These are phyloP conservation scores for Lithospermum erythrorhizon DNA, from an alignment of 257 asterid genomes.

Conservation along the genomic window DNA sequence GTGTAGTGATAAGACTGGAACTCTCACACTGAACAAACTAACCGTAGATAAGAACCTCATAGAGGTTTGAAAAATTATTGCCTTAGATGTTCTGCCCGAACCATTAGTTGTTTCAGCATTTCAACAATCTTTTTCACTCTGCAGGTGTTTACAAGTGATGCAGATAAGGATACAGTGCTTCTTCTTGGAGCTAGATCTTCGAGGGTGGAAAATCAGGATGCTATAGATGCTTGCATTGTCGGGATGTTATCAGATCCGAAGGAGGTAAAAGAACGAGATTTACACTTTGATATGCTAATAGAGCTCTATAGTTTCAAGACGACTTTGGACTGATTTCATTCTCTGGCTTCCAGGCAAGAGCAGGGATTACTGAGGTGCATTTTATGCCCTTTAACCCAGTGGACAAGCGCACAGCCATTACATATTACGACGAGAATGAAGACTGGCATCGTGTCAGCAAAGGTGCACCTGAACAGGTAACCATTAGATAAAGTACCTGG, in stretches of 20 bases:
- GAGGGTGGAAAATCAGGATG: slow-evolving; percentile 86
- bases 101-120: too few relatives aligned
- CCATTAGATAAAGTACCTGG: slow-evolving; percentile 4
- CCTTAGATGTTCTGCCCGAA: background rate
- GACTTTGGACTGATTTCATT: too few relatives aligned
- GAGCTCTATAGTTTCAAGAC: background rate
- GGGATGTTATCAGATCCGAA: slow-evolving; percentile 93
- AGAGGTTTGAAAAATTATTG: slow-evolving; percentile 29
- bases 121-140: background rate
- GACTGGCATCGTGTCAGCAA: slow-evolving; percentile 94
- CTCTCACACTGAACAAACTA: slow-evolving; percentile 77
- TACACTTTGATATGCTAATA: background rate
- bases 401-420: slow-evolving; percentile 95
- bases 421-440: slow-evolving; percentile 62
- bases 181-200: slow-evolving; percentile 92
- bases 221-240: slow-evolving; percentile 90
- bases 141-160: slow-evolving; percentile 46
- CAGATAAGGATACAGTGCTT: slow-evolving; percentile 62
- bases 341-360: slow-evolving; percentile 57
- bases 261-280: slow-evolving; percentile 39
- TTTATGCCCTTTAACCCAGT: slow-evolving; percentile 96
- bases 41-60: slow-evolving; percentile 69
- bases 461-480: slow-evolving; percentile 99
- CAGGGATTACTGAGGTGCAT: slow-evolving; percentile 75
- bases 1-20: slow-evolving; percentile 96